A percentile compares a stretch with the other conserved stretches of the same genome.
phyloP scores from a whole-genome alignment of 306 rosid species.

The Dicorynia guianensis region DNA sequence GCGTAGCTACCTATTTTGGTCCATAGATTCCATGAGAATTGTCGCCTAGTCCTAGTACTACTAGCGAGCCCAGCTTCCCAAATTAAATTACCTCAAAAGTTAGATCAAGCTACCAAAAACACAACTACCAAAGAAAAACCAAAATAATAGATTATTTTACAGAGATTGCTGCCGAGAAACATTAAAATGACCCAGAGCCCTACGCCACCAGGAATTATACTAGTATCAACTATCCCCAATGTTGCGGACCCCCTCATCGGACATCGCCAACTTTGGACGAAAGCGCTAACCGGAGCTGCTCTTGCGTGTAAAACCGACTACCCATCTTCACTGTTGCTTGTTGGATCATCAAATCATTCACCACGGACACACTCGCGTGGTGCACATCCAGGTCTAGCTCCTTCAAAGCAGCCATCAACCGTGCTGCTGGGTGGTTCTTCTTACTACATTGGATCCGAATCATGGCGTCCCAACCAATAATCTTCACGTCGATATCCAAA shows the following conservation, averaged over 20 bases:
- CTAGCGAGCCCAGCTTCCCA: constrained; percentile 41
- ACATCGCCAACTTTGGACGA: constrained; percentile 67
- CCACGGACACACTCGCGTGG: constrained; percentile 92
- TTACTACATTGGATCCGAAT: constrained; percentile 81
- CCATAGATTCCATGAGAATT: constrained; percentile 32
- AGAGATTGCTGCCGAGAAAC: constrained; percentile 57
- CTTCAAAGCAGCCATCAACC: constrained; percentile 83
- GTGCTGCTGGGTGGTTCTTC: constrained; percentile 93
- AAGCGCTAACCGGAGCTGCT: constrained; percentile 77
- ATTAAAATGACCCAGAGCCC: constrained; percentile 67
- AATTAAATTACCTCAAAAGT: constrained; percentile 43
- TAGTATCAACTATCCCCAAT: neutral
- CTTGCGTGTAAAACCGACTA: constrained; percentile 81
- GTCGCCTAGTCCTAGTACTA: constrained; percentile 44
- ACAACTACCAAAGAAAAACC: neutral
- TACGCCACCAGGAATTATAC: constrained; percentile 27
- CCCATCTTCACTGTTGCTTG: constrained; percentile 97
- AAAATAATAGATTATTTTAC: constrained; percentile 41
- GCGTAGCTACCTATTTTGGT: constrained; percentile 29
- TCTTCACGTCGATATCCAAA: constrained; percentile 86
- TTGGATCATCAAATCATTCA: constrained; percentile 91
- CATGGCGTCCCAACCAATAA: constrained; percentile 95
- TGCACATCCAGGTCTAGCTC: constrained; percentile 92
- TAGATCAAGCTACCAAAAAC: constrained; percentile 43
- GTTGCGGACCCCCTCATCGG: constrained; percentile 29